Percentiles rank a stretch among this genome's conserved stretches.
These are phyloP conservation scores for Wickerhamiella azymoides DNA, from an alignment of 805 yeast species.

Conservation along the genomic window DNA sequence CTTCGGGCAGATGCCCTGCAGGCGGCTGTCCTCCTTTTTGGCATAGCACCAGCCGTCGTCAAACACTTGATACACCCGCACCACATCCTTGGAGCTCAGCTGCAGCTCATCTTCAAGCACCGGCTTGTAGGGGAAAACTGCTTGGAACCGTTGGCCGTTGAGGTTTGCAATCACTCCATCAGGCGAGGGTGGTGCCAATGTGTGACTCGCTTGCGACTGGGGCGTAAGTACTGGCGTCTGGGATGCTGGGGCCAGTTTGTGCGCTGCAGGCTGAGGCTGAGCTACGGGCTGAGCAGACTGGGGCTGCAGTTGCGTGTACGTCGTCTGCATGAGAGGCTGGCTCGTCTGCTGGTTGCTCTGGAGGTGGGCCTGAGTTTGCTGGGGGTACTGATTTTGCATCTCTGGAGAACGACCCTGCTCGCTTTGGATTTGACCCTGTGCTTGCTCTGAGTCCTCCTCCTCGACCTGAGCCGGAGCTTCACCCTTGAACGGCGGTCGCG, in stretches of 20 bases:
- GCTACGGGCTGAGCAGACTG: neutral
- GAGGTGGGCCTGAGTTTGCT: neutral
- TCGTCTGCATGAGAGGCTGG: neutral
- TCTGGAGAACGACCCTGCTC: too few species aligned
- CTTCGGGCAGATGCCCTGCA: conserved; percentile 16
- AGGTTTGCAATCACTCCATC: conserved; percentile 17
- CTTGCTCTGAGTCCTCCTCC: neutral
- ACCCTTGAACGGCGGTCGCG: conserved; percentile 11
- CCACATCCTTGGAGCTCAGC: conserved; percentile 50
- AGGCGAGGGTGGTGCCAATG: neutral
- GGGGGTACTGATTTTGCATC: too few species aligned
- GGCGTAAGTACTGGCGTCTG: too few species aligned
- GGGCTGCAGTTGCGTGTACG: neutral
- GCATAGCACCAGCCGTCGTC: conserved; percentile 95
- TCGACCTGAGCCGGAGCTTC: neutral
- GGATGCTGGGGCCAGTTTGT: too few species aligned
- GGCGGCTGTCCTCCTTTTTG: conserved; percentile 3
- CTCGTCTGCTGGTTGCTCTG: neutral
- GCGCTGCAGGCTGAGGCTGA: neutral
- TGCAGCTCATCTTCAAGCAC: conserved; percentile 74
- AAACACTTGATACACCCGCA: conserved; percentile 63
- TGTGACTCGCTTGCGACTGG: too few species aligned
- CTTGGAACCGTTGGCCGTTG: conserved; percentile 33
- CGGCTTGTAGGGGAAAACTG: conserved; percentile 57
- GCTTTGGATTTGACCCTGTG: neutral